A percentile compares a stretch with the other conserved stretches of the same genome.
Conservation (phyloP, 2,329 filamentous ascomycete species). For the Botrytis byssoidea region DNA sequence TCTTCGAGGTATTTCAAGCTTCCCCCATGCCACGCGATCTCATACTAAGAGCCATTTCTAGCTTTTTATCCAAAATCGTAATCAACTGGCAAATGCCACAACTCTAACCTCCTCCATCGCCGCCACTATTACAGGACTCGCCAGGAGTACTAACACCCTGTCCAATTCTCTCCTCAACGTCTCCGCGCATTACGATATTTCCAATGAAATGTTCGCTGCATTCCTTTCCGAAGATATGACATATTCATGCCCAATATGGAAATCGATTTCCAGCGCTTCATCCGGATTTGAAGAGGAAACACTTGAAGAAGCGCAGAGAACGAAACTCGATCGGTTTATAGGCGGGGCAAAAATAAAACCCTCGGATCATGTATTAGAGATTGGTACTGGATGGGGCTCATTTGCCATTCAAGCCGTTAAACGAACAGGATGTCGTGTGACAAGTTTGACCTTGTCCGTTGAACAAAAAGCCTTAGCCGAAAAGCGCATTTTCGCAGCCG, state of each 20-base stretch:
- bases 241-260: conserved; percentile 70
- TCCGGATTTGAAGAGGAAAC: conserved; percentile 49
- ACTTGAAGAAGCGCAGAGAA: conserved; percentile 64
- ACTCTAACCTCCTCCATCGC: conserved; percentile 61
- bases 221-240: conserved; percentile 76
- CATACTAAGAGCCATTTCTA: conserved; percentile 35
- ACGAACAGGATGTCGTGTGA: conserved; percentile 65
- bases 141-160: conserved; percentile 56
- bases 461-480: conserved; percentile 70
- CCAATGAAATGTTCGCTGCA: conserved; percentile 72
- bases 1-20: conserved; percentile 56
- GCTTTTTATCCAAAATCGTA: conserved; percentile 70
- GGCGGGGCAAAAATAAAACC: conserved; percentile 61
- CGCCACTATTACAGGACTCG: conserved; percentile 56
- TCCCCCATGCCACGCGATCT: neutral
- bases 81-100: conserved; percentile 60
- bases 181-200: conserved; percentile 72
- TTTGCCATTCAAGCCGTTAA: conserved; percentile 69
- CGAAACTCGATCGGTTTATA: conserved; percentile 66
- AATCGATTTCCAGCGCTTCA: conserved; percentile 42
- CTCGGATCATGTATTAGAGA: conserved; percentile 69
- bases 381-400: conserved; percentile 74
- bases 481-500: conserved; percentile 59
- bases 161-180: conserved; percentile 63
- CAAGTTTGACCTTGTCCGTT: conserved; percentile 64